A percentile compares a stretch with the other conserved stretches of the same genome.
phyloP scores from a whole-genome alignment of 495 filamentous ascomycete species.

The Mytilinidion resinicola region DNA sequence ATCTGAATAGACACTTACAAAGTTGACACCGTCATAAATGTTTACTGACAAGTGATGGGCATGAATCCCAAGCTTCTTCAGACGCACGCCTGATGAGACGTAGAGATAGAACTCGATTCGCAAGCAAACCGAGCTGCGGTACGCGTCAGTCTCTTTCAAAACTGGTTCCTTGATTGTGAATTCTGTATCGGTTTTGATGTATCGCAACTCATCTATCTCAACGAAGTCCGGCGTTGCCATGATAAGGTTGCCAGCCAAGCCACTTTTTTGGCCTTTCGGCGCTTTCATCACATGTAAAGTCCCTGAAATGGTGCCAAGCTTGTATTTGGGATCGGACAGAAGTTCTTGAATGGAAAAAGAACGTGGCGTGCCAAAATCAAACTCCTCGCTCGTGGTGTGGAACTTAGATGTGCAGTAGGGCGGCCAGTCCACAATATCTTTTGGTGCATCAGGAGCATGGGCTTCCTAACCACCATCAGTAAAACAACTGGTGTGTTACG shows the following conservation, averaged over 20 bases:
- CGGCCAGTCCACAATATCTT: background rate
- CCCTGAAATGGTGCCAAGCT: background rate
- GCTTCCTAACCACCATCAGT: background rate
- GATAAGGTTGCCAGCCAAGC: background rate
- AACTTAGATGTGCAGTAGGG: background rate
- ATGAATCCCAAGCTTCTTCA: constrained; percentile 17
- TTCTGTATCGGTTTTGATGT: background rate
- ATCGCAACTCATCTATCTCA: background rate
- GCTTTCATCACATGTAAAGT: background rate
- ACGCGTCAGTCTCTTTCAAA: background rate
- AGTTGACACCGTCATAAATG: constrained; percentile 11
- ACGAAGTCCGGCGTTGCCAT: constrained; percentile 13
- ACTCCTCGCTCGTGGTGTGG: background rate
- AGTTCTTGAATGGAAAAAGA: background rate
- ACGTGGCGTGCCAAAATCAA: background rate
- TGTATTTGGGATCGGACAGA: background rate
- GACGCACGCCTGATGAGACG: constrained; percentile 8
- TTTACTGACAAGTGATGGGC: constrained; percentile 20
- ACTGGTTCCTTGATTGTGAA: background rate
- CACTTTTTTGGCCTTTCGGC: background rate
- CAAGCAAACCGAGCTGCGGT: constrained; percentile 3
- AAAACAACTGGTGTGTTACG: background rate
- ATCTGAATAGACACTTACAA: background rate
- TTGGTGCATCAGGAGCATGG: background rate
- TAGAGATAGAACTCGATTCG: constrained; percentile 20